These are phyloP conservation scores for Lophiostoma macrostomum DNA, from an alignment of 495 filamentous ascomycete species.

Conservation along the genomic window DNA sequence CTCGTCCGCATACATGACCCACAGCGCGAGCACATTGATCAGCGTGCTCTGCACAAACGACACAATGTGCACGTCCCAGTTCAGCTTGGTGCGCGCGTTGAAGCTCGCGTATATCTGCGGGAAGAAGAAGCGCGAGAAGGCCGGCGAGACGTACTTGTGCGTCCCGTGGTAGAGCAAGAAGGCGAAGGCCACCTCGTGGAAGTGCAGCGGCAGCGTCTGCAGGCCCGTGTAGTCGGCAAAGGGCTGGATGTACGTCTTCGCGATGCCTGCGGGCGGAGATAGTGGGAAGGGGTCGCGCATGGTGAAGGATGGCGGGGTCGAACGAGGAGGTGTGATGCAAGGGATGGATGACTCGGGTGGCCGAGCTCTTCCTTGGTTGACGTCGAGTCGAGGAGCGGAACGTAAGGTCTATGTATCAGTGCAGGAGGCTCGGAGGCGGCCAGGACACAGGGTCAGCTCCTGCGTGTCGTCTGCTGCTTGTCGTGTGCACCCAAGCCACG, in stretches of 20 bases:
- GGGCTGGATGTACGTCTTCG: slow-evolving; percentile 53
- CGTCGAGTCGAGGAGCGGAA: too few species aligned
- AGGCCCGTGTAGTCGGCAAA: slow-evolving; percentile 59
- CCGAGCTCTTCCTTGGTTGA: slow-evolving; percentile 2
- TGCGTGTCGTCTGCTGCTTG: too few species aligned
- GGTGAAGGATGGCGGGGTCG: slow-evolving; percentile 10
- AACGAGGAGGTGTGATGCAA: slow-evolving; percentile 20
- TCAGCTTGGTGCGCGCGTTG: slow-evolving; percentile 65
- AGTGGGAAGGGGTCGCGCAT: slow-evolving; percentile 72
- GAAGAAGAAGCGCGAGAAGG: slow-evolving; percentile 65
- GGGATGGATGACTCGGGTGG: slow-evolving; percentile 3
- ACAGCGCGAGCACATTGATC: slow-evolving; percentile 76
- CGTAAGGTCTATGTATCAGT: too few species aligned
- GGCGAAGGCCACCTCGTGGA: slow-evolving; percentile 81
- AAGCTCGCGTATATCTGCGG: slow-evolving; percentile 69
- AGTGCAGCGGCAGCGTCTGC: slow-evolving; percentile 72
- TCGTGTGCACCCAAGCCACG: too few species aligned
- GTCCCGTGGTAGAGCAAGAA: slow-evolving; percentile 74
- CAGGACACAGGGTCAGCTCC: too few species aligned
- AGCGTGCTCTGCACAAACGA: slow-evolving; percentile 79
- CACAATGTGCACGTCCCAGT: slow-evolving; percentile 97
- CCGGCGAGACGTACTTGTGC: slow-evolving; percentile 69
- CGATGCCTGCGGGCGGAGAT: slow-evolving; percentile 50
- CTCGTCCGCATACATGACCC: slow-evolving; percentile 75
- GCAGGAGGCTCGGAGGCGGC: too few species aligned